Conservation (phyloP, 257 asterid species). For the Verbena officinalis region DNA sequence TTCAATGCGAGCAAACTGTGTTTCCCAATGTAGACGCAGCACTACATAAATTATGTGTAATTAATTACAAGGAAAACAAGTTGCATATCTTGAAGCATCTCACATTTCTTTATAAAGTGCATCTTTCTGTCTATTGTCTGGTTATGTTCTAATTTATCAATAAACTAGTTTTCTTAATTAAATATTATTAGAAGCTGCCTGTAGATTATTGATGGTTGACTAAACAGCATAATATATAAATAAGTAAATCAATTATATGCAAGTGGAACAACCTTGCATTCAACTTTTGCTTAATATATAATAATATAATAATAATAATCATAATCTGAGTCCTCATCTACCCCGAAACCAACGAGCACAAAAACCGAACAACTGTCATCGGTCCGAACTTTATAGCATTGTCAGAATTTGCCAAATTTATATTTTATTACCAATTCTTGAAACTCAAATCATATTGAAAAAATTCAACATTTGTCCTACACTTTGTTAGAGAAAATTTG, state of each 20-base stretch:
- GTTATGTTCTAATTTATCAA: not conserved
- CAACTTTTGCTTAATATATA: slow-evolving; percentile 23
- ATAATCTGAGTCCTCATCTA: slow-evolving; percentile 29
- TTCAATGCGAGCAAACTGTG: no score
- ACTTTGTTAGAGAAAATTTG: no score
- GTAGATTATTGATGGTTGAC: slow-evolving; percentile 47
- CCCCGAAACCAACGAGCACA: slow-evolving; percentile 34
- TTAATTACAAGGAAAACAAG: not conserved
- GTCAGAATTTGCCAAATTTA: slow-evolving; percentile 15
- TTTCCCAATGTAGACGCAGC: no score
- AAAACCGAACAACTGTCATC: slow-evolving; percentile 27
- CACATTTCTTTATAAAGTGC: not conserved
- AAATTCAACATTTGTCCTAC: no score
- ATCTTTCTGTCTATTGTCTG: slow-evolving; percentile 6
- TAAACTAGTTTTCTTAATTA: not conserved
- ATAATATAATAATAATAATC: not conserved
- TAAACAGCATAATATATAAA: slow-evolving; percentile 20
- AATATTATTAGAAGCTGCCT: slow-evolving; percentile 13
- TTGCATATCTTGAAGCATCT: slow-evolving; percentile 21
- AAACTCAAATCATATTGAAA: no score
- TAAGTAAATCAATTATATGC: slow-evolving; percentile 10
- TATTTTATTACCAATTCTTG: not conserved
- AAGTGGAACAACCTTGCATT: slow-evolving; percentile 35
- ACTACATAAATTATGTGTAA: no score
- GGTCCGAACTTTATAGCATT: not conserved